These are phyloP conservation scores for Neckera pumila DNA, from an alignment of 225 moss, liverwort and hornwort species.

Conservation along the genomic window DNA sequence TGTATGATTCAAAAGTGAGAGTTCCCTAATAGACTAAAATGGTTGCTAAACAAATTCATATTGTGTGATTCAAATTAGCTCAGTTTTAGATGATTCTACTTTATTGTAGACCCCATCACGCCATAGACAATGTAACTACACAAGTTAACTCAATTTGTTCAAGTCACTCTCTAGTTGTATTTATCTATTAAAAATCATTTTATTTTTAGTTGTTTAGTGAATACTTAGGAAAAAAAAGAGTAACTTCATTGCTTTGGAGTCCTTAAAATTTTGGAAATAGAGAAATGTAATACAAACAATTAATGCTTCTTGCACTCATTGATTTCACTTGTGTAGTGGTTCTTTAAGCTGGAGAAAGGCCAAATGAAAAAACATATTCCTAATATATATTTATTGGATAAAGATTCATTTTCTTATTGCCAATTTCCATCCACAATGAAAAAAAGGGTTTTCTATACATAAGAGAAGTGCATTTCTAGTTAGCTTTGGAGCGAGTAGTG, in stretches of 20 bases:
- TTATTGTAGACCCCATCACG: background rate
- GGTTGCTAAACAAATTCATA: background rate
- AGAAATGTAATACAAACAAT: too few relatives aligned
- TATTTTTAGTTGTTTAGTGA: background rate
- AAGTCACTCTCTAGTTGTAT: background rate
- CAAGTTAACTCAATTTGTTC: background rate
- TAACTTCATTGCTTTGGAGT: background rate
- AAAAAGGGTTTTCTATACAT: background rate
- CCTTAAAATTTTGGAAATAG: background rate
- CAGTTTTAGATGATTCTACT: background rate
- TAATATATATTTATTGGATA: background rate
- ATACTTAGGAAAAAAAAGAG: accelerated
- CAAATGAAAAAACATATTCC: too few relatives aligned
- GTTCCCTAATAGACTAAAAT: background rate
- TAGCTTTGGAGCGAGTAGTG: background rate
- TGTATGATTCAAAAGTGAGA: background rate
- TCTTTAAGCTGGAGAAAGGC: background rate
- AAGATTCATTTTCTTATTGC: background rate
- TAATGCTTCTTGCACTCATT: too few relatives aligned
- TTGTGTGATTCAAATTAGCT: background rate
- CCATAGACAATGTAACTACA: background rate
- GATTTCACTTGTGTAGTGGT: background rate
- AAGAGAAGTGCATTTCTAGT: background rate
- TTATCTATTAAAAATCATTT: too few relatives aligned
- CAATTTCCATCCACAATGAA: background rate